Conservation (phyloP, 352 stramenopile genomes). For the Globisporangium apiculatum region DNA sequence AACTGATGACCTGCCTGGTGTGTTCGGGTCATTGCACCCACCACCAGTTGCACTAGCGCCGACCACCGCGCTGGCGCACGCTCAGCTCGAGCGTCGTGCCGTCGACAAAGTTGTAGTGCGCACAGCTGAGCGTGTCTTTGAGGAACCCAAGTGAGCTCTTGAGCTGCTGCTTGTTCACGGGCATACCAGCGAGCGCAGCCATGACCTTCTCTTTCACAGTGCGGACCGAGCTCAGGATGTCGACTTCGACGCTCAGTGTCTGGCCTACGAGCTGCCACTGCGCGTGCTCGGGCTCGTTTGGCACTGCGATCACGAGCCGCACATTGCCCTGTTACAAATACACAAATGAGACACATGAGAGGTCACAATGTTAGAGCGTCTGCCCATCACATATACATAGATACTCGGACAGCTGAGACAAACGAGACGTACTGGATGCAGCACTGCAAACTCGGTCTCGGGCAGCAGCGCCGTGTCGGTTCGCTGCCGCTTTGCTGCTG, state of each 20-base stretch:
- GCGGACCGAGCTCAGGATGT: constrained; percentile 88
- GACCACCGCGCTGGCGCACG: constrained; percentile 69
- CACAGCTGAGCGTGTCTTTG: constrained; percentile 81
- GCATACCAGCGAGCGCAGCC: constrained; percentile 80
- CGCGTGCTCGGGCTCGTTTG: constrained; percentile 83
- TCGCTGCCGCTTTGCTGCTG: constrained; percentile 62
- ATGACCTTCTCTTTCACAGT: constrained; percentile 87
- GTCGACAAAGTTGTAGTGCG: constrained; percentile 85
- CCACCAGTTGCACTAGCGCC: constrained; percentile 27
- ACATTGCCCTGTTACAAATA: constrained; percentile 40
- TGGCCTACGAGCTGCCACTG: constrained; percentile 93
- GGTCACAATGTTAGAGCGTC: constrained; percentile 5
- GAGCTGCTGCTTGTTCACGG: constrained; percentile 94
- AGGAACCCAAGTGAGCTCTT: constrained; percentile 90
- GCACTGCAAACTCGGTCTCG: constrained; percentile 68
- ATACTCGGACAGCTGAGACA: constrained; percentile 4
- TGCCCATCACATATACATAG: not conserved
- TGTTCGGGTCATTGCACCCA: not conserved
- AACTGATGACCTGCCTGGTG: too few species aligned
- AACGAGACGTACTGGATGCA: constrained; percentile 50
- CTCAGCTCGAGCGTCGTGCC: constrained; percentile 67
- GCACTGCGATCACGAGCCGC: constrained; percentile 69
- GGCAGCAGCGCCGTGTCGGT: constrained; percentile 59
- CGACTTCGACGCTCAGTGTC: constrained; percentile 82
- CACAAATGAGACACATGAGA: constrained; percentile 1